Conservation (phyloP, 257 asterid genomes). For the Handroanthus guayacan region DNA sequence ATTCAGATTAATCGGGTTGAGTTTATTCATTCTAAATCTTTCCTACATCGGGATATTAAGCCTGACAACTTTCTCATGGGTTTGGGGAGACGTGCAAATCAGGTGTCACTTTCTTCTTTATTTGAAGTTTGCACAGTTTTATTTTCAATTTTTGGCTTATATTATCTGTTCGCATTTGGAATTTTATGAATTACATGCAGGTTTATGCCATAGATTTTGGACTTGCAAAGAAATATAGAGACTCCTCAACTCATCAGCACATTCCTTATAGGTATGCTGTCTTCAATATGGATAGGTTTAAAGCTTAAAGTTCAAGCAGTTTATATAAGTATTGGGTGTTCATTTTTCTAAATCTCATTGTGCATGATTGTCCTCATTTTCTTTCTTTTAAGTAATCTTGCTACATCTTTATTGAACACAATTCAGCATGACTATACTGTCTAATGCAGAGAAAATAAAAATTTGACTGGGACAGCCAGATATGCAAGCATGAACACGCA, state of each 20-base stretch:
- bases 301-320: background rate
- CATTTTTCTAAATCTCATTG: background rate
- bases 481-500: slow-evolving; percentile 97
- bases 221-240: slow-evolving; percentile 88
- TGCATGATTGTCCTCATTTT: background rate
- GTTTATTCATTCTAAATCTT: slow-evolving; percentile 72
- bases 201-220: slow-evolving; percentile 90
- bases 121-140: background rate
- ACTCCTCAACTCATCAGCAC: slow-evolving; percentile 80
- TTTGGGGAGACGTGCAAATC: slow-evolving; percentile 86
- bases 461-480: slow-evolving; percentile 91
- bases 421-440: slow-evolving; percentile 7
- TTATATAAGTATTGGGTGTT: background rate
- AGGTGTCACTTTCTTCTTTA: slow-evolving; percentile 49
- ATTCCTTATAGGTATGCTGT: slow-evolving; percentile 78
- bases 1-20: slow-evolving; percentile 79
- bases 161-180: slow-evolving; percentile 27
- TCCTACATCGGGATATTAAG: slow-evolving; percentile 86
- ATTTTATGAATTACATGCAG: slow-evolving; percentile 44
- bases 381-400: background rate
- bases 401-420: background rate
- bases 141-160: slow-evolving; percentile 6
- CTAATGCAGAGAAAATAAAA: slow-evolving; percentile 81
- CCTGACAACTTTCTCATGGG: slow-evolving; percentile 94
- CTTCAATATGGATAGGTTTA: background rate